Evolutionary conservation across 768 basidiomycete genomes (phyloP).

Genomic region (Lentinula sp.): DNA sequence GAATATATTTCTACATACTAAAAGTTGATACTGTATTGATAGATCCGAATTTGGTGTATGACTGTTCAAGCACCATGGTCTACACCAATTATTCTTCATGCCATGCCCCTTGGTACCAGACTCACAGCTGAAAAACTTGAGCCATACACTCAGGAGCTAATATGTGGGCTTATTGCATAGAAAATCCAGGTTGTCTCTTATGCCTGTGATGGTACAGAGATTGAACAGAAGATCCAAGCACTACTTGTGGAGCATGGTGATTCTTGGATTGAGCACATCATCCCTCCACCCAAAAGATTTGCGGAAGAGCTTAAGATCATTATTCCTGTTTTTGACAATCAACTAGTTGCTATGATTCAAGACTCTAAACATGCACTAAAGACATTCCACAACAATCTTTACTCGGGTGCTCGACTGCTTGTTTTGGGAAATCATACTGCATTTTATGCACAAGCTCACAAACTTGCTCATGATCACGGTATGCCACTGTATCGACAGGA

Average conservation of each 20-base stretch:
- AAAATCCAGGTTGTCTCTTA: slow-evolving; percentile 18
- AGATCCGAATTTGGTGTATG: slow-evolving; percentile 28
- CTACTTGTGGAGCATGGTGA: slow-evolving; percentile 3
- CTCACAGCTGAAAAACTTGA: slow-evolving; percentile 13
- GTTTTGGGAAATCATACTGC: slow-evolving; percentile 17
- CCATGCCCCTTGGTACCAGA: slow-evolving; percentile 19
- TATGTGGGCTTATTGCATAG: slow-evolving; percentile 19
- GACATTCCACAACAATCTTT: slow-evolving; percentile 24
- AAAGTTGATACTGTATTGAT: neutral
- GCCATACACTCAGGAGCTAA: slow-evolving; percentile 12
- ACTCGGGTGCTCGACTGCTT: slow-evolving; percentile 23
- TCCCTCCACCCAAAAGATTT: neutral
- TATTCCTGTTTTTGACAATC: neutral
- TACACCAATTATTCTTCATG: slow-evolving; percentile 28
- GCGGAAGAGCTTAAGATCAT: too few relatives aligned
- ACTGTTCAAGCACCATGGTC: slow-evolving; percentile 24
- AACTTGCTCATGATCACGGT: slow-evolving; percentile 10
- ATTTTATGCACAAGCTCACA: slow-evolving; percentile 14
- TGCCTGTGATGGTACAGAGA: slow-evolving; percentile 28
- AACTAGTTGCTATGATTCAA: slow-evolving; percentile 20
- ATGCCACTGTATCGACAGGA: slow-evolving; percentile 16
- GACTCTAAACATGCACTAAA: slow-evolving; percentile 27
- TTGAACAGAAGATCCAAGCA: slow-evolving; percentile 22
- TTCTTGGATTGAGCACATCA: slow-evolving; percentile 3
- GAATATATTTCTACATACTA: too few relatives aligned